Base-by-base conservation (phyloP, 169 alveolate genomes). In the Theileria orientalis region DNA sequence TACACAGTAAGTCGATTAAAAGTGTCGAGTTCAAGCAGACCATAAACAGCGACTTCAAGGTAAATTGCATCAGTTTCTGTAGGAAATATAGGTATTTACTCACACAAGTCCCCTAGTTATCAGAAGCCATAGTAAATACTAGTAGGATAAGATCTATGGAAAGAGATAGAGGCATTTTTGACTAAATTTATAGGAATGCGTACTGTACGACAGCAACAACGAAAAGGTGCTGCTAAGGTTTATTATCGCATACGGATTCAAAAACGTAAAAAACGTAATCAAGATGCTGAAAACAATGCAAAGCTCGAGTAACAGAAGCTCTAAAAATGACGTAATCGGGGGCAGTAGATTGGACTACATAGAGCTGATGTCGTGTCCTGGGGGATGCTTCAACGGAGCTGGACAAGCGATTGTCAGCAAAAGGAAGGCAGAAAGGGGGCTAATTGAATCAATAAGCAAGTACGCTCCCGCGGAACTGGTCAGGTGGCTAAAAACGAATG, bases 281-380 rank as follows among this genome's bases (percentile, higher is more conserved):
- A 37, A 60, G 27, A 42, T 69, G 49, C 52, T 82, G 21, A 37
- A 37, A 37, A 37, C 44, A 37, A 37, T 37, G 9, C 5, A 7
- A 37, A 37, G 9, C 9, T 37, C 16, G n/a, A n/a, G n/a, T n/a
- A n/a, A n/a, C n/a, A n/a, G n/a, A n/a, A n/a, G n/a, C n/a, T n/a
- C n/a, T n/a, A n/a, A n/a, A n/a, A n/a, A n/a, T n/a, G n/a, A n/a
- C n/a, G 44, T 37, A 7, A 19, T 1, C 9, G 29, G 70, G 19
- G 19, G 44, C 14, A 5, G 2, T n/a, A 8, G 29, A 62, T 33
- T 30, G 54, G 66, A 56, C 42, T 94, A 91, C 83, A 85, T 95
- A 13, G 98, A 95, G 84, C 82, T 94, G 11, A 94, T 94, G 98
- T 96, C 98, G 5, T 95, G 98, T 74, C 98, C 98, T 14, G 91